Conservation (phyloP, 1,284 basidiomycete genomes). For the Ceratobasidium sp. region DNA sequence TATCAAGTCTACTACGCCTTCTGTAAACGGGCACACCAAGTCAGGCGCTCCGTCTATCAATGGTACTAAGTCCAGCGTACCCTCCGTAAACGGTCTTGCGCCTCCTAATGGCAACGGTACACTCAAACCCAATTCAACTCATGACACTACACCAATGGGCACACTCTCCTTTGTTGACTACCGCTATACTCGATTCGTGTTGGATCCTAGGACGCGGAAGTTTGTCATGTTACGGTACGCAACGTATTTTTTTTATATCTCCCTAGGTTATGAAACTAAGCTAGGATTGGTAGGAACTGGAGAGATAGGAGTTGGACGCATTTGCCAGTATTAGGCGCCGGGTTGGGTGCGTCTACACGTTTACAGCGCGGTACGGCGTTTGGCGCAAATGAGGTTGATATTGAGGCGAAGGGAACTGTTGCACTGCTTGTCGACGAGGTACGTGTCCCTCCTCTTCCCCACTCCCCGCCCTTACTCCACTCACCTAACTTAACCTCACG, state of each 20-base stretch:
- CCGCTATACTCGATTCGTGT: constrained; percentile 89
- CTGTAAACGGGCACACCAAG: constrained; percentile 35
- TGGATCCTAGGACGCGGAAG: constrained; percentile 85
- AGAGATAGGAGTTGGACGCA: constrained; percentile 84
- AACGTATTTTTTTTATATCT: not conserved
- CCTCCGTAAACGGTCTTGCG: too few relatives aligned
- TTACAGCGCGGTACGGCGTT: constrained; percentile 80
- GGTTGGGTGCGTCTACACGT: constrained; percentile 66
- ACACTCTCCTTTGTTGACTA: constrained; percentile 76
- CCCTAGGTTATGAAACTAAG: not conserved
- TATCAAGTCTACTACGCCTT: not conserved
- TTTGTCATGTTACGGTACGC: constrained; percentile 84
- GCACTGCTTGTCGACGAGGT: constrained; percentile 92
- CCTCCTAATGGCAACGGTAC: constrained; percentile 49
- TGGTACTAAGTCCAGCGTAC: not conserved
- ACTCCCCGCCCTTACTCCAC: constrained; percentile 6
- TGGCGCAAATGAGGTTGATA: constrained; percentile 90
- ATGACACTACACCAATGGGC: constrained; percentile 49
- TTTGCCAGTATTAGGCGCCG: constrained; percentile 68
- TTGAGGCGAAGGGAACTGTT: constrained; percentile 86
- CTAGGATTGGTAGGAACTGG: constrained; percentile 79
- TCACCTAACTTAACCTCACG: constrained; percentile 46
- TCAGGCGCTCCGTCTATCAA: constrained; percentile 33
- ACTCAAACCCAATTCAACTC: constrained; percentile 48
- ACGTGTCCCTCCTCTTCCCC: constrained; percentile 47